Base-by-base conservation (phyloP, 805 yeast species). In the Cyberlindnera nakhonratchasimensis region DNA sequence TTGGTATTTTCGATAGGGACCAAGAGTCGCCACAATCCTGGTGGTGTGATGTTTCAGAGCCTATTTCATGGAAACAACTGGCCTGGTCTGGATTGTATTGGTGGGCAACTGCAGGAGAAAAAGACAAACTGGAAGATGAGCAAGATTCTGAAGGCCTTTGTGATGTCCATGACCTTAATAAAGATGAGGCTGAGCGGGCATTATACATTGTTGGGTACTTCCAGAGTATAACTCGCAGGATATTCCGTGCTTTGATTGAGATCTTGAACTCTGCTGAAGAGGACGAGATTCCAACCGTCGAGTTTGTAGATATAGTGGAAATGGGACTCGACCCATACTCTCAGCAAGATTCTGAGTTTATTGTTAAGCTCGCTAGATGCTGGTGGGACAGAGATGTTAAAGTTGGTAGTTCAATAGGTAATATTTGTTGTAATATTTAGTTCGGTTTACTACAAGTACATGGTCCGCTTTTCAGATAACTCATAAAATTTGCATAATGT, bases 21-120 rank as follows among this genome's bases (percentile, higher is more conserved):
- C 20, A 24, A n/a, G 50, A 42, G 33, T 45, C 38, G 24, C 40
- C 43, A 10, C 43, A 11, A 21, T 20, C 48, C 3, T 70, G 75
- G 76, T 72, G 78, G 77, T 40, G 55, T 10, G 51, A 58, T 2
- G 69, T 70, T 11, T 67, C 75, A 1, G 78, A 74, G 37, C 67
- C 79, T 2, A 58, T 70, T 18, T 70, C 83, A 2, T 72, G 85
- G 74, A 67, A 69, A 40, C 81, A 79, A 51, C 66, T 74, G 30
- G 65, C 80, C 1, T 80, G 86, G 85, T 69, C 75, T 40, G 89
- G 89, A 1, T 73, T 85, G 45, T 66, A 84, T 17, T 86, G 93
- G 93, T 86, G 91, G 88, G 95, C 95, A 3, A 74, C 85, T 23
- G 91, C 93, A 1, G 95, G 93, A 8, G 84, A 80, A 45, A 69